Evolutionary conservation across 768 basidiomycete genomes (phyloP).

Genomic region (Arthromyces matolae): DNA sequence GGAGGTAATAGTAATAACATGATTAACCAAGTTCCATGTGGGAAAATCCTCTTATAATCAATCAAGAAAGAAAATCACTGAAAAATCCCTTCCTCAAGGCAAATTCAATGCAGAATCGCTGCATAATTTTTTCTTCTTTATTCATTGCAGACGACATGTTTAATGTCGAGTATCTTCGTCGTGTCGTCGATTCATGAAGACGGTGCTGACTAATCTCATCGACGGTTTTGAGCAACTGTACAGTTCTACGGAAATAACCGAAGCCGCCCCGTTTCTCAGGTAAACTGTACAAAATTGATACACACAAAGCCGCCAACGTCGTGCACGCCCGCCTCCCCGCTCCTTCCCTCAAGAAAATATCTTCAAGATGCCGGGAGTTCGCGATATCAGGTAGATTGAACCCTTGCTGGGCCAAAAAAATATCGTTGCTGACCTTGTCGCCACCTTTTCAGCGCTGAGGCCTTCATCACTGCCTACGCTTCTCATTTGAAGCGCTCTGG

Average conservation of each 20-base stretch:
- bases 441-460: conserved; percentile 66
- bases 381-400: conserved; percentile 65
- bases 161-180: too few relatives aligned
- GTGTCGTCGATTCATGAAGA: too few relatives aligned
- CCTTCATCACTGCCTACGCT: conserved; percentile 91
- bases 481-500: conserved; percentile 97
- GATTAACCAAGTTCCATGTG: conserved; percentile 18
- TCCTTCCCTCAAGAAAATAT: conserved; percentile 44
- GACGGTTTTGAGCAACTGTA: conserved; percentile 30
- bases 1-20: conserved; percentile 49
- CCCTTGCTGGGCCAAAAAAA: conserved; percentile 3
- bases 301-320: conserved; percentile 49
- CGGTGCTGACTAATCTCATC: conserved; percentile 21
- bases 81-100: too few relatives aligned
- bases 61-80: too few relatives aligned
- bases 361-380: conserved; percentile 74
- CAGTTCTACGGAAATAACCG: conserved; percentile 39
- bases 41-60: background rate
- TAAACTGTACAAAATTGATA: conserved; percentile 31
- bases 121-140: too few relatives aligned
- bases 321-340: conserved; percentile 42
- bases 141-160: too few relatives aligned
- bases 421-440: conserved; percentile 19
- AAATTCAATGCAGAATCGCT: too few relatives aligned
- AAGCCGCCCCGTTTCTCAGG: conserved; percentile 29